Percentiles rank a stretch among this genome's conserved stretches.
Conservation (phyloP, 2,329 filamentous ascomycete genomes). For the Ilyonectria sp. region DNA sequence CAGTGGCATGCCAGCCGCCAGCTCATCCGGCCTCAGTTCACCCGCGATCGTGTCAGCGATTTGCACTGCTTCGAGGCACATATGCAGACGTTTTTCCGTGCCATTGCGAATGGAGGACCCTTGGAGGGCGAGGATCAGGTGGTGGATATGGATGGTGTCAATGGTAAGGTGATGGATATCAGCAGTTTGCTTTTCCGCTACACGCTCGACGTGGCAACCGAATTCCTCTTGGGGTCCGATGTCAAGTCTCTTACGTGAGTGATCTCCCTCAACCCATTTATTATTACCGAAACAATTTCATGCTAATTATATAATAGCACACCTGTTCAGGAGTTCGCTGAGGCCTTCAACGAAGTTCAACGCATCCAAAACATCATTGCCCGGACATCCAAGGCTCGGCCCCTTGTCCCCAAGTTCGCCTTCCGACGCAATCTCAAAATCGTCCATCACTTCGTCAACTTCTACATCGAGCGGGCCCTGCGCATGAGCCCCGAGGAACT, state of each 20-base stretch:
- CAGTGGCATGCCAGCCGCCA: slow-evolving; percentile 87
- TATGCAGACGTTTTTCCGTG: slow-evolving; percentile 79
- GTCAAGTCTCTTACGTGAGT: slow-evolving; percentile 73
- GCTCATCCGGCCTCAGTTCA: slow-evolving; percentile 88
- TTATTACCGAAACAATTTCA: background rate
- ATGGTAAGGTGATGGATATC: slow-evolving; percentile 77
- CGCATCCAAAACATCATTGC: slow-evolving; percentile 78
- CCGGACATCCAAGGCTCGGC: slow-evolving; percentile 74
- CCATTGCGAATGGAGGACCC: slow-evolving; percentile 72
- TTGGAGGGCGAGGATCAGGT: slow-evolving; percentile 73
- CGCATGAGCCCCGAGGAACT: slow-evolving; percentile 80
- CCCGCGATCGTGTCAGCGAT: slow-evolving; percentile 87
- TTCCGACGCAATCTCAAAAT: slow-evolving; percentile 77
- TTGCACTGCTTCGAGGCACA: slow-evolving; percentile 86
- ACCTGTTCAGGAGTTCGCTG: slow-evolving; percentile 78
- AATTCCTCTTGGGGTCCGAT: slow-evolving; percentile 86
- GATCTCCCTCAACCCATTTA: background rate
- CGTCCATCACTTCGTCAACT: slow-evolving; percentile 83
- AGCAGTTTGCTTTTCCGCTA: slow-evolving; percentile 86
- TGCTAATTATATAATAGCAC: slow-evolving; percentile 55
- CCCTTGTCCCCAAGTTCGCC: slow-evolving; percentile 72
- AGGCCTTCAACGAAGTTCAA: slow-evolving; percentile 86
- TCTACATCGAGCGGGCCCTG: slow-evolving; percentile 83
- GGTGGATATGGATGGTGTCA: slow-evolving; percentile 74
- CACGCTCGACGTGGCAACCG: slow-evolving; percentile 87